These are phyloP conservation scores for Thecaphora frezii DNA, from an alignment of 1,284 basidiomycete species.

Conservation along the genomic window DNA sequence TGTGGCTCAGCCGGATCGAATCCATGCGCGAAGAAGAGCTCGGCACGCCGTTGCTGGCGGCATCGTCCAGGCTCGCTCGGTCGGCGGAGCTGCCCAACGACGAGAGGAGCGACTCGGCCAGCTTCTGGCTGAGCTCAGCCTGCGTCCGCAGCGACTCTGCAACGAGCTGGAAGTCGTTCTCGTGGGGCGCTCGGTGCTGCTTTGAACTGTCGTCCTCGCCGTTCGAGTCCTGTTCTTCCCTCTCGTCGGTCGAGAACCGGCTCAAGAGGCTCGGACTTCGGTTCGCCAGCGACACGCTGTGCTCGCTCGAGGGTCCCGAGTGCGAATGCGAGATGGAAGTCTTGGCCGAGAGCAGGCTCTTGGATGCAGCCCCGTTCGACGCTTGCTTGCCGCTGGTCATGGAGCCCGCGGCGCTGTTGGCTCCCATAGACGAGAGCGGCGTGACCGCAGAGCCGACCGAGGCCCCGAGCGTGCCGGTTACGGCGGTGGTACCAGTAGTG, in stretches of 20 bases:
- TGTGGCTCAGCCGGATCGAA: constrained; percentile 59
- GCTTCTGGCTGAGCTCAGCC: constrained; percentile 31
- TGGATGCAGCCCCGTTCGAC: background rate
- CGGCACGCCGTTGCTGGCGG: background rate
- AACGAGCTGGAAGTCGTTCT: constrained; percentile 29
- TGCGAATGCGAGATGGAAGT: constrained; percentile 23
- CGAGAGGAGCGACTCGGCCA: constrained; percentile 20
- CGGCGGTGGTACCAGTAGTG: background rate
- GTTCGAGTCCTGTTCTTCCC: constrained; percentile 20
- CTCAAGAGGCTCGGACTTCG: constrained; percentile 41
- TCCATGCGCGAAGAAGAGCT: background rate
- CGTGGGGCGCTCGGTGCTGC: constrained; percentile 23
- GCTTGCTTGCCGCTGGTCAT: constrained; percentile 4
- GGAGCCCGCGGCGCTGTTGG: constrained; percentile 19
- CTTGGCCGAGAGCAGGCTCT: constrained; percentile 20
- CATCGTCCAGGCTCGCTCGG: constrained; percentile 15
- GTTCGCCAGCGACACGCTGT: constrained; percentile 18
- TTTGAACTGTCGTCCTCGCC: constrained; percentile 6
- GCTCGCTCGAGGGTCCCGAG: constrained; percentile 29
- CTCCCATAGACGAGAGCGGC: constrained; percentile 13
- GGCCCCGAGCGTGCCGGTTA: background rate
- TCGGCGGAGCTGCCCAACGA: constrained; percentile 2
- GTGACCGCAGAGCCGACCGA: background rate
- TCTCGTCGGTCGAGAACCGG: constrained; percentile 29
- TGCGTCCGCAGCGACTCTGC: constrained; percentile 36